Evolutionary conservation across 1,284 basidiomycete species (phyloP).

Genomic region (Gomphus bonarii): DNA sequence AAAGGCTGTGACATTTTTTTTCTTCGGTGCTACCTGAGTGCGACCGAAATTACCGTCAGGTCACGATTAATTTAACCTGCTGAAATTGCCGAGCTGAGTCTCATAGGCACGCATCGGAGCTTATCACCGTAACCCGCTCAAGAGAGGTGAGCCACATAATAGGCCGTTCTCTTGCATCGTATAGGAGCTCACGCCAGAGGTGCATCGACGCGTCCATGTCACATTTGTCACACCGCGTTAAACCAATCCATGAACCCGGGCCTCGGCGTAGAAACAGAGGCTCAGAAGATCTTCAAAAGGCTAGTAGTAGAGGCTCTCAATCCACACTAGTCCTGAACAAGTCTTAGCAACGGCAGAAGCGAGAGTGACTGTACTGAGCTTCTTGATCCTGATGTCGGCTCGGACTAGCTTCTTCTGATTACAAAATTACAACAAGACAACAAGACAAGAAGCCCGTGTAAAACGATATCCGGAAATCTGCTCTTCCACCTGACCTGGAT

Average conservation of each 20-base stretch:
- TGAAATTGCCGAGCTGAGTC: neutral
- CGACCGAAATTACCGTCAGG: neutral
- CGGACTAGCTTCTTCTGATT: neutral
- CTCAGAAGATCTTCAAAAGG: neutral
- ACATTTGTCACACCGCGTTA: neutral
- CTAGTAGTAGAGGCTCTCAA: neutral
- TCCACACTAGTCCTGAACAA: neutral
- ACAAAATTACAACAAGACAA: neutral
- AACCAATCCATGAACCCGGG: neutral
- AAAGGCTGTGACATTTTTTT: neutral
- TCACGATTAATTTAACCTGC: neutral
- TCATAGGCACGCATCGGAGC: neutral
- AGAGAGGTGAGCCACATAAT: no score
- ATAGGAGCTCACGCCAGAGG: no score
- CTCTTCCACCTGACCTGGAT: neutral
- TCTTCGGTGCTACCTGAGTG: neutral
- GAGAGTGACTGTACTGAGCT: neutral
- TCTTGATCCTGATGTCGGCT: neutral
- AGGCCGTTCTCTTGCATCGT: no score
- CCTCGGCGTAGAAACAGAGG: neutral
- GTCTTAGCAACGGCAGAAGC: neutral
- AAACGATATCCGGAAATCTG: neutral
- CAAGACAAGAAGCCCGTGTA: neutral
- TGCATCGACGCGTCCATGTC: neutral
- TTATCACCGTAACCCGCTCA: neutral